Percentiles rank a stretch among this genome's conserved stretches.
phyloP scores from a whole-genome alignment of 345 rosid genomes.

The Zanthoxylum bungeanum region DNA sequence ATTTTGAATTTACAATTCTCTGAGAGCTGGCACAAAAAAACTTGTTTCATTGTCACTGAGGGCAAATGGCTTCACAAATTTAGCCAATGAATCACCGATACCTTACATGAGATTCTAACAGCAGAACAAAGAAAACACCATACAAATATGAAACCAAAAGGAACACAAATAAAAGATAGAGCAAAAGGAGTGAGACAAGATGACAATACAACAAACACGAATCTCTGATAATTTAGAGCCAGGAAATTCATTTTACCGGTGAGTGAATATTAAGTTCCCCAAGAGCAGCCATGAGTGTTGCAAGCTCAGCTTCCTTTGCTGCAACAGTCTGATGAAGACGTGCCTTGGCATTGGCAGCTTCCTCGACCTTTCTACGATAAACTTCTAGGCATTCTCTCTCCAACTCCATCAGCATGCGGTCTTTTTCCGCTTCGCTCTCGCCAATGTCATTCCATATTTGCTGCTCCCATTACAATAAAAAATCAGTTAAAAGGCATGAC shows the following conservation, averaged over 20 bases:
- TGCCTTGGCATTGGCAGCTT: constrained; percentile 86
- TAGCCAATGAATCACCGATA: background rate
- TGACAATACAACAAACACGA: background rate
- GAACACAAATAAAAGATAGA: background rate
- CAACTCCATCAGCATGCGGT: constrained; percentile 73
- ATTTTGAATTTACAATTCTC: background rate
- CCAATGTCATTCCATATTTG: constrained; percentile 98
- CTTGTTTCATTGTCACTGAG: background rate
- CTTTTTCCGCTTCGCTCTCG: constrained; percentile 83
- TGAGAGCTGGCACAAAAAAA: background rate
- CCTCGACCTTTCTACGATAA: constrained; percentile 87
- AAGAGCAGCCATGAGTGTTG: constrained; percentile 84
- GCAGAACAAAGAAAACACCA: background rate
- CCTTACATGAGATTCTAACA: background rate
- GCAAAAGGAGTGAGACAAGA: background rate
- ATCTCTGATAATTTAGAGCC: background rate
- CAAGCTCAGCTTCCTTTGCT: constrained; percentile 90
- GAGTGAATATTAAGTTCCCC: constrained; percentile 72
- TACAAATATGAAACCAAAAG: background rate
- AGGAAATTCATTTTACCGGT: constrained; percentile 37
- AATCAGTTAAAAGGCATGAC: background rate
- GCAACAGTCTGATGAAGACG: constrained; percentile 91
- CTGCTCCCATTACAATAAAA: constrained; percentile 43
- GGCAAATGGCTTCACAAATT: background rate
- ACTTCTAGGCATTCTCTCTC: constrained; percentile 94